Evolutionary conservation across 139 green algal species (phyloP).

Genomic region (Helicosporidium sp.): DNA sequence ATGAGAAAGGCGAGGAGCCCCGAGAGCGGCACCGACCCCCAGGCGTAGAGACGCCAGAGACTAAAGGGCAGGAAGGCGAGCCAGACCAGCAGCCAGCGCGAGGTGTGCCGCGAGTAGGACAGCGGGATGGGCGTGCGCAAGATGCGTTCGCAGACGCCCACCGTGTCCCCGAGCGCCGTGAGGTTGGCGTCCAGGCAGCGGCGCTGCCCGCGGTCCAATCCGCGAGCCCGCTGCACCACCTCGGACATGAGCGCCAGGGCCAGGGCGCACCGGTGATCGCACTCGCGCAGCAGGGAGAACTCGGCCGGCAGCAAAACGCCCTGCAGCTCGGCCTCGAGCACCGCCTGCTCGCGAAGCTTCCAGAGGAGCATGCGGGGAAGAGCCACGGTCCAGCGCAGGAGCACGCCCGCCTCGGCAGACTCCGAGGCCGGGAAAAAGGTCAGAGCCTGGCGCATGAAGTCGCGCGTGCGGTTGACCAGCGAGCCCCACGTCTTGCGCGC

Average conservation of each 20-base stretch:
- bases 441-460: constrained; percentile 20
- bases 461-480: constrained; percentile 15
- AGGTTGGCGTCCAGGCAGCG: constrained; percentile 34
- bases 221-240: constrained; percentile 2
- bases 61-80: constrained; percentile 14
- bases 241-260: constrained; percentile 1
- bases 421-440: constrained; percentile 1
- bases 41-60: constrained; percentile 45
- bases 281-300: constrained; percentile 3
- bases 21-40: constrained; percentile 33
- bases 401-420: constrained; percentile 4
- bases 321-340: constrained; percentile 7
- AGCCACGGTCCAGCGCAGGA: constrained; percentile 20
- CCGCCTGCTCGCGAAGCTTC: constrained; percentile 3
- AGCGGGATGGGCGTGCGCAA: constrained; percentile 58
- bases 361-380: constrained; percentile 12
- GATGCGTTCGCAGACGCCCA: constrained; percentile 50
- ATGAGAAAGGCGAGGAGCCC: constrained; percentile 45
- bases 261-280: constrained; percentile 18
- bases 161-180: constrained; percentile 43
- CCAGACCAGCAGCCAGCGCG: constrained; percentile 39
- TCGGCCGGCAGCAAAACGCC: constrained; percentile 14
- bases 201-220: constrained; percentile 5
- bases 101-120: constrained; percentile 51
- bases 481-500: constrained; percentile 22